Percentiles rank a stretch among this genome's conserved stretches.
These are phyloP conservation scores for Agrocybe praecox DNA, from an alignment of 768 basidiomycete genomes.

Conservation along the genomic window DNA sequence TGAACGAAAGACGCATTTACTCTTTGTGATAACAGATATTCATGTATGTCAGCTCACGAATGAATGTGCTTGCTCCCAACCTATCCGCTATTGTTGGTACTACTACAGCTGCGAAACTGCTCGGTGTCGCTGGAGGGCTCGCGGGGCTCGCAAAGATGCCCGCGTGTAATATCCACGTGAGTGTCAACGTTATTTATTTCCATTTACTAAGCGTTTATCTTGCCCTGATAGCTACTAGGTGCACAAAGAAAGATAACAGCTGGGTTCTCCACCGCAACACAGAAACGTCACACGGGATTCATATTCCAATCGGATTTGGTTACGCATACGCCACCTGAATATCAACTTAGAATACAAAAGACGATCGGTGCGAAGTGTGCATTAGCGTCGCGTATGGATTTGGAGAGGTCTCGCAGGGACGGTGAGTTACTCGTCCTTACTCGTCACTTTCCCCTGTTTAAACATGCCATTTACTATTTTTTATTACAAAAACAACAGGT, in stretches of 20 bases:
- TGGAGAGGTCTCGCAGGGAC: conserved; percentile 82
- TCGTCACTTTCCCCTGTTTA: too few species aligned
- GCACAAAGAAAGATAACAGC: conserved; percentile 92
- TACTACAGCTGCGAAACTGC: conserved; percentile 95
- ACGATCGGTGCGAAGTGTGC: conserved; percentile 93
- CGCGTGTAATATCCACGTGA: conserved; percentile 89
- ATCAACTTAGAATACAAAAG: conserved; percentile 89
- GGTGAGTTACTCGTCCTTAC: conserved; percentile 44
- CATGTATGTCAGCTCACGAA: conserved; percentile 98
- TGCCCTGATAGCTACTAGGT: conserved; percentile 73
- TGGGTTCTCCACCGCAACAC: conserved; percentile 87
- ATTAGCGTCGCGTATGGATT: conserved; percentile 90
- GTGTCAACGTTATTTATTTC: conserved; percentile 25
- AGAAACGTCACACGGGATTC: conserved; percentile 94
- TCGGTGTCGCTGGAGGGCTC: conserved; percentile 96
- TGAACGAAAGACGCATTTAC: neutral
- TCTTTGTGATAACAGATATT: conserved; percentile 66
- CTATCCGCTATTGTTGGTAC: conserved; percentile 98
- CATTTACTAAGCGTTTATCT: neutral
- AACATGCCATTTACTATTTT: too few species aligned
- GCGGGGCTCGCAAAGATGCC: conserved; percentile 92
- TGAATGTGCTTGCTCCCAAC: conserved; percentile 98
- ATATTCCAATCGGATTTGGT: conserved; percentile 94
- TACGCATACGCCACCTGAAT: conserved; percentile 83
- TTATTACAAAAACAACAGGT: too few species aligned